Percentiles rank a stretch among this genome's conserved stretches.
phyloP scores from a whole-genome alignment of 2,329 filamentous ascomycete species.

The Curvularia sp. region DNA sequence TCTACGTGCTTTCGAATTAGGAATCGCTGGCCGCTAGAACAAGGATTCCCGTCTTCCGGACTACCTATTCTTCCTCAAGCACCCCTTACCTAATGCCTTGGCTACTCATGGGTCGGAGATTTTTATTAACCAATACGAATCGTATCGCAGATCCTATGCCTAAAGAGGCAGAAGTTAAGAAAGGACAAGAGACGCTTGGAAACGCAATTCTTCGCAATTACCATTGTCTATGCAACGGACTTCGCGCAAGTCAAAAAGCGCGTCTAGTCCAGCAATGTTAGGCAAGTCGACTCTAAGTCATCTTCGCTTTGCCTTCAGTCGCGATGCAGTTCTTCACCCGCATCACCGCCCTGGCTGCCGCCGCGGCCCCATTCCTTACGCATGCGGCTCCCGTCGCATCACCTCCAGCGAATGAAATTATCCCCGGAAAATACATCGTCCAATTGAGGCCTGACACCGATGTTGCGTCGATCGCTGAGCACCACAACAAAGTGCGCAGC shows the following conservation, averaged over 20 bases:
- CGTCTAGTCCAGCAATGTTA: background rate
- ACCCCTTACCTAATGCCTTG: slow-evolving; percentile 7
- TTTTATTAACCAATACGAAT: slow-evolving; percentile 3
- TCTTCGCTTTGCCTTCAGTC: background rate
- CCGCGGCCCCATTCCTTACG: slow-evolving; percentile 32
- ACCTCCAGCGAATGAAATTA: slow-evolving; percentile 17
- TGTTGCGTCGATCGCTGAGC: slow-evolving; percentile 32
- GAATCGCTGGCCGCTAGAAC: slow-evolving; percentile 3
- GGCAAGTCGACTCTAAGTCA: background rate
- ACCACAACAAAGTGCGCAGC: slow-evolving; percentile 37
- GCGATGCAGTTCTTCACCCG: slow-evolving; percentile 41
- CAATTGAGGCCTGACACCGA: slow-evolving; percentile 49
- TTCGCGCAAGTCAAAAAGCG: slow-evolving; percentile 7
- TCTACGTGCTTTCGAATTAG: slow-evolving; percentile 5
- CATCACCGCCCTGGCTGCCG: slow-evolving; percentile 31
- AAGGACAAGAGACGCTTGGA: slow-evolving; percentile 8
- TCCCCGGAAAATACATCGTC: slow-evolving; percentile 55
- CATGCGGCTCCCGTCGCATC: slow-evolving; percentile 30
- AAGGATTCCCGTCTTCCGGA: background rate
- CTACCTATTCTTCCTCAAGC: slow-evolving; percentile 1
- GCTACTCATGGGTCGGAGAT: background rate
- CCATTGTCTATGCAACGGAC: background rate
- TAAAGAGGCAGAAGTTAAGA: slow-evolving; percentile 15
- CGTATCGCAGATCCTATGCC: background rate
- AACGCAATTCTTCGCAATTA: background rate